Conservation (phyloP, 306 rosid species). For the Fragaria vesca region DNA sequence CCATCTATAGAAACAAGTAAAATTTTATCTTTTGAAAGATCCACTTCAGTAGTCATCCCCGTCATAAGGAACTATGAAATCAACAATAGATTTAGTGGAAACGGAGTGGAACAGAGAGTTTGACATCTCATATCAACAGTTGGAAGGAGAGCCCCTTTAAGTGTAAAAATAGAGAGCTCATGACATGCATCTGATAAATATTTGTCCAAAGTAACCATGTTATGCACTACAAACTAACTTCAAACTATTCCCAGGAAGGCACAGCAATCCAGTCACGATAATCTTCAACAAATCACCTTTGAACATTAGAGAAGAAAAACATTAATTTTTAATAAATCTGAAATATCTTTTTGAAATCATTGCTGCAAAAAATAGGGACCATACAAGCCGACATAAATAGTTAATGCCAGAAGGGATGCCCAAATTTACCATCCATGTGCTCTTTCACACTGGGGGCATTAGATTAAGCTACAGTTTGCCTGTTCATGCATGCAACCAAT, state of each 20-base stretch:
- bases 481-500: background rate
- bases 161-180: background rate
- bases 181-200: background rate
- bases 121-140: background rate
- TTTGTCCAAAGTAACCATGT: background rate
- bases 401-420: background rate
- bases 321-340: background rate
- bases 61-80: background rate
- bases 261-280: background rate
- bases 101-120: background rate
- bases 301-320: background rate
- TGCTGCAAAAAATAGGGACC: background rate
- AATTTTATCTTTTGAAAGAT: background rate
- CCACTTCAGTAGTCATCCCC: background rate
- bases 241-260: background rate
- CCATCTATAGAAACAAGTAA: background rate
- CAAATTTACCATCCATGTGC: background rate
- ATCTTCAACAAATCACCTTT: background rate
- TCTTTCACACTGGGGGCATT: background rate
- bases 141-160: background rate
- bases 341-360: background rate
- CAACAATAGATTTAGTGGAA: background rate
- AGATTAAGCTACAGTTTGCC: conserved; percentile 4
- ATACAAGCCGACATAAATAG: background rate
- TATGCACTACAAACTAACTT: background rate